phyloP scores from a whole-genome alignment of 2,329 filamentous ascomycete genomes.

The Neofusicoccum kwambonambiense region DNA sequence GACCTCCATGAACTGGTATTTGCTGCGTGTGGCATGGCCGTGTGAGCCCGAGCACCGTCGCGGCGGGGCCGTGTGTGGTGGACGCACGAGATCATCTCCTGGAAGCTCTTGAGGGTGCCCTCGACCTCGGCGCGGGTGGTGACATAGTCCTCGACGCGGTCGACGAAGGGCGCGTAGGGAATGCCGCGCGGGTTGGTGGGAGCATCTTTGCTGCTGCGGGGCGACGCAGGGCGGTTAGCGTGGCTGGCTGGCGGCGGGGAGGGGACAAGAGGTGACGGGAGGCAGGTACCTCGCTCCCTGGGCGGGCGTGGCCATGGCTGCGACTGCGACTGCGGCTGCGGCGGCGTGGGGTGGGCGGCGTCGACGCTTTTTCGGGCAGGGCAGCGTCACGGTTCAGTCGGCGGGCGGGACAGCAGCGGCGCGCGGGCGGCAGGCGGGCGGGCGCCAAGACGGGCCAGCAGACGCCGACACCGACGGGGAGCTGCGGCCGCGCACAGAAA shows the following conservation, averaged over 20 bases:
- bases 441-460: neutral
- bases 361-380: conserved; percentile 11
- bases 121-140: conserved; percentile 76
- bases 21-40: conserved; percentile 54
- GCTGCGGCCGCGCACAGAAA: neutral
- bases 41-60: neutral
- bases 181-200: conserved; percentile 79
- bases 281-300: conserved; percentile 28
- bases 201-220: conserved; percentile 40
- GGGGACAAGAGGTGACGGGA: neutral
- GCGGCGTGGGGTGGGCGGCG: neutral
- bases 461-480: neutral
- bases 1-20: conserved; percentile 99
- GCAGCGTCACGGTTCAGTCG: conserved; percentile 14
- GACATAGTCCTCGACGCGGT: conserved; percentile 86
- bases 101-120: conserved; percentile 75
- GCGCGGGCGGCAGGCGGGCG: neutral
- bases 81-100: conserved; percentile 86
- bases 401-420: neutral
- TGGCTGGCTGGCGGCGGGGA: neutral
- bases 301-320: conserved; percentile 29
- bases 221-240: neutral
- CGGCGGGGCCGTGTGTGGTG: conserved; percentile 19
- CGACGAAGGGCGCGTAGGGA: conserved; percentile 79
- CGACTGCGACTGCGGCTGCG: neutral